Evolutionary conservation across 768 basidiomycete genomes (phyloP), one percentile per base, ranked within the genome.

Genomic region (Mycena leptocephala): DNA sequence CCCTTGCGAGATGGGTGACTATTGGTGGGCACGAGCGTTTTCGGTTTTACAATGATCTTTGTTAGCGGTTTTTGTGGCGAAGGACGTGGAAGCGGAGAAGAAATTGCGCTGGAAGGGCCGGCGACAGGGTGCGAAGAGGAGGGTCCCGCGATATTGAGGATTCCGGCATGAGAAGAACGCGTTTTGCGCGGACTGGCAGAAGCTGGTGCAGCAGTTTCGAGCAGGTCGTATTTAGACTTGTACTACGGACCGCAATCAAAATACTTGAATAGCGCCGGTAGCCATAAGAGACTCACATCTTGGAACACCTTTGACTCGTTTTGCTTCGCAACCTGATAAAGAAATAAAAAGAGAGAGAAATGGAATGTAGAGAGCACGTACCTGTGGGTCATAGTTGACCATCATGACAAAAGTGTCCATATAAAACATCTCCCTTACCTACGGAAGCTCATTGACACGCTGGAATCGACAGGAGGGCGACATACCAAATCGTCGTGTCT

Each of bases 381-480:
- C 96, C 85, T 94, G 88, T 77, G 97, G 97, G 83, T 97, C 90
- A 82, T 93, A 99, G 24, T 88, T 89, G 41, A 97, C 85, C 87
- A 98, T 88, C 30, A 90, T 92, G 3, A 92, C 90, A 81, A 95
- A 97, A 72, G 93, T 88, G 77, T 97, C 94, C 84, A 98, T 89
- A 81, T 99, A 97, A 84, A 97, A 99, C 73, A 92, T 88, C 84
- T 99, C 96, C 74, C 97, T 92, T 61, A 98, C 89, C 94, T 96
- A 26, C 46, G 26, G 53, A 18, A 72, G 59, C 30, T 63, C 33
- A 73, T 72, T 59, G 51, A 68, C 46, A 53, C 51, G 62, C 48
- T 35, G 35, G 64, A 65, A 70, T 56, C 22, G 20, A 48, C 9
- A 43, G 20, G 24, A 69, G 20, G 72, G 67, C 46, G 67, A 90